These are phyloP conservation scores for Yamadazyma philogaea DNA, from an alignment of 805 yeast species.

Conservation along the genomic window DNA sequence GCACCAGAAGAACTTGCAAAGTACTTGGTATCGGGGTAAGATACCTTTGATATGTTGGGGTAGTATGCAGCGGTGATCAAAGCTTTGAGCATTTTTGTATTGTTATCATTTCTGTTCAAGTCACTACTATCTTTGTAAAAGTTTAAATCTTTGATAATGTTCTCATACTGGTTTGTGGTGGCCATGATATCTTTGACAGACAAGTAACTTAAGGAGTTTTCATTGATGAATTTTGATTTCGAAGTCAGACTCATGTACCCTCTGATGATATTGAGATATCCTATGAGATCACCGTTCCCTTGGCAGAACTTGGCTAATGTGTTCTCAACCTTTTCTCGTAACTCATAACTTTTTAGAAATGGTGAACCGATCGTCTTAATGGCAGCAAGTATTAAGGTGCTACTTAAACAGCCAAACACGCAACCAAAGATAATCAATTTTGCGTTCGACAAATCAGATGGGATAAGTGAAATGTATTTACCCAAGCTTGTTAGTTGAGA, in stretches of 20 bases:
- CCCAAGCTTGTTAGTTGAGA: conserved; percentile 71
- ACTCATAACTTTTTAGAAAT: conserved; percentile 59
- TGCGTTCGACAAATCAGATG: conserved; percentile 83
- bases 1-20: conserved; percentile 72
- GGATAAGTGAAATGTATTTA: conserved; percentile 71
- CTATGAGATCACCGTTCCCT: conserved; percentile 74
- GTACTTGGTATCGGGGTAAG: conserved; percentile 77
- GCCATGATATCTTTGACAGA: conserved; percentile 70
- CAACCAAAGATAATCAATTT: conserved; percentile 77
- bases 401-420: conserved; percentile 76
- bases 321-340: conserved; percentile 59
- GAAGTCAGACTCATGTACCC: conserved; percentile 40
- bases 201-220: conserved; percentile 58
- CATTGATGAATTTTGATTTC: conserved; percentile 46
- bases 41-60: conserved; percentile 80
- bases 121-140: conserved; percentile 32
- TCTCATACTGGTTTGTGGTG: conserved; percentile 64
- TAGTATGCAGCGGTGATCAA: conserved; percentile 77
- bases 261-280: conserved; percentile 56
- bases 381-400: conserved; percentile 78
- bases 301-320: conserved; percentile 39
- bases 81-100: conserved; percentile 55
- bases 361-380: conserved; percentile 72
- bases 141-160: conserved; percentile 74
- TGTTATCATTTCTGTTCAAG: conserved; percentile 41